Base-by-base conservation (phyloP, 345 rosid genomes). In the Excoecaria agallocha region DNA sequence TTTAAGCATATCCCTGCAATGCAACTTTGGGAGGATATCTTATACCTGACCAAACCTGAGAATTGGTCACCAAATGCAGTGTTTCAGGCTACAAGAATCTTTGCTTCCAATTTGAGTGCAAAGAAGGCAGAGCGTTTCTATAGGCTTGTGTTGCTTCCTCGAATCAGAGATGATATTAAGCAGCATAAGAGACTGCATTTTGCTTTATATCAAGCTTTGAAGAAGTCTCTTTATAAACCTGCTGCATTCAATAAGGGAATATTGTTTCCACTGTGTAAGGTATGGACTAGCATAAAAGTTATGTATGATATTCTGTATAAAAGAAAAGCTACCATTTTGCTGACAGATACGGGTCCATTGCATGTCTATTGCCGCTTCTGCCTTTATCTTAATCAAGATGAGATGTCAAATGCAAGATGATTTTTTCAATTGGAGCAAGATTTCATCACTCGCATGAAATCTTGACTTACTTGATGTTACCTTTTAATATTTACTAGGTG, bases 161-260 rank as follows among this genome's bases (percentile, higher is more conserved):
- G 98, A 24, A 82, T 95, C 24, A 93, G 99, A 81, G 94, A 90
- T 72, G 98, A 95, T 76, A 89, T 95, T 71, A 82, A 84, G 78
- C 90, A 88, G 89, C 85, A 95, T 76, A 90, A 89, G 81, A 84
- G 79, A 68, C 86, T 95, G 76, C 99, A 95, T 84, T 93, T 93
- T 78, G 81, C 93, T 74, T 85, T 95, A 3, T 91, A 89, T 84
- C 94, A 95, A 79, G 76, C 98, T 72, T 68, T 95, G 45, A 95
- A 90, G 72, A 95, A 90, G 79, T 78, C 96, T 54, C 66, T 95
- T 2, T 95, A 84, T 79, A 95, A 95, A 77, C 94, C 99, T 76
- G 90, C 89, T 77, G 98, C 99, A 17, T 95, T 95, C 82, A 90
- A 93, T 83, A 93, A 86, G 84, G 99, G 99, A 45, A 89, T 95